Conservation (phyloP, 192 early-diverging fungal species). For the Rhizophagus prolifer region DNA sequence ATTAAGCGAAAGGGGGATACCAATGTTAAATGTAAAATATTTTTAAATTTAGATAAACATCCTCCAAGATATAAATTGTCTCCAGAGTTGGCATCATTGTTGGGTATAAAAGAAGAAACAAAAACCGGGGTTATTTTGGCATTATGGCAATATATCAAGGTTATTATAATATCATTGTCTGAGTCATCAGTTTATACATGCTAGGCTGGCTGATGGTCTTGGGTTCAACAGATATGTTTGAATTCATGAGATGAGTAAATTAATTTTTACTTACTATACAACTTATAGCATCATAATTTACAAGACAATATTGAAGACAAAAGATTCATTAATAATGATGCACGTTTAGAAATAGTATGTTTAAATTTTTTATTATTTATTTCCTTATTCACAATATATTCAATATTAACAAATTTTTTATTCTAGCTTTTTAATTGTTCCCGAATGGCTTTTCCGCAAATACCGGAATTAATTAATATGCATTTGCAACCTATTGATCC, state of each 20-base stretch:
- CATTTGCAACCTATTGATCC: slow-evolving; percentile 83
- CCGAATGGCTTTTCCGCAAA: slow-evolving; percentile 74
- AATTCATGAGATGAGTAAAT: not conserved
- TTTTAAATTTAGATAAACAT: slow-evolving; percentile 74
- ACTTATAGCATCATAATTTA: slow-evolving; percentile 70
- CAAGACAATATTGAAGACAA: slow-evolving; percentile 87
- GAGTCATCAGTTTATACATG: no score
- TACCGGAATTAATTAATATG: slow-evolving; percentile 76
- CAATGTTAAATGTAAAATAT: slow-evolving; percentile 78
- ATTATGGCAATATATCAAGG: slow-evolving; percentile 96
- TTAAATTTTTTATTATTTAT: not conserved
- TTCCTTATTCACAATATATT: not conserved
- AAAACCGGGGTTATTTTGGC: slow-evolving; percentile 75
- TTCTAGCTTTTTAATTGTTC: slow-evolving; percentile 63
- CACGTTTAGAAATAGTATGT: slow-evolving; percentile 63
- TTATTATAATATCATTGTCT: slow-evolving; percentile 31
- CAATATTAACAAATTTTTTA: not conserved
- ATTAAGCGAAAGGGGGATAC: slow-evolving; percentile 88
- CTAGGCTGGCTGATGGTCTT: no score
- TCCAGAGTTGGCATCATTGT: slow-evolving; percentile 67
- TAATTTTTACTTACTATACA: not conserved
- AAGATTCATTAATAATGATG: slow-evolving; percentile 81
- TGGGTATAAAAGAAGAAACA: slow-evolving; percentile 78
- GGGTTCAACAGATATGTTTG: not conserved
- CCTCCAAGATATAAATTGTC: slow-evolving; percentile 83